Percentiles rank a stretch among this genome's conserved stretches.
Evolutionary conservation across 2,329 filamentous ascomycete species (phyloP).

Genomic region (Fusarium annulatum): DNA sequence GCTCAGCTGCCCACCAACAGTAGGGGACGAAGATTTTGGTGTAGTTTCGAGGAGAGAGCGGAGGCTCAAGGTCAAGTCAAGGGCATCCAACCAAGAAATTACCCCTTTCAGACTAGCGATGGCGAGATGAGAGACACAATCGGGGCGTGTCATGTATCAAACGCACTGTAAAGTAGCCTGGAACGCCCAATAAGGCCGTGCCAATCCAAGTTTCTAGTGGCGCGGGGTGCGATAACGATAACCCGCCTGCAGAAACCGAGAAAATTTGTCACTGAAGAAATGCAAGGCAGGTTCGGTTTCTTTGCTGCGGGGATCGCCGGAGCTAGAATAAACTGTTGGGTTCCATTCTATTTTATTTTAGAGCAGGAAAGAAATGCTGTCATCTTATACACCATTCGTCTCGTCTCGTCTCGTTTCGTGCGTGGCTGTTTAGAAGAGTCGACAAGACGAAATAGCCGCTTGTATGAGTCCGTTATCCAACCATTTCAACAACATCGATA

Average conservation of each 20-base stretch:
- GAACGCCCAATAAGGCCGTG: slow-evolving; percentile 22
- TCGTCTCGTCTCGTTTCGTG: neutral
- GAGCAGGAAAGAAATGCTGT: neutral
- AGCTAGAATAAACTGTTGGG: slow-evolving; percentile 6
- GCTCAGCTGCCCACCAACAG: slow-evolving; percentile 34
- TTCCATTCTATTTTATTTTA: neutral
- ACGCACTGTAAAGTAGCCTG: slow-evolving; percentile 10
- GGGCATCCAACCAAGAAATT: slow-evolving; percentile 1
- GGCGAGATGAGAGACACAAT: slow-evolving; percentile 23
- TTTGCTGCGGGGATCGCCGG: slow-evolving; percentile 12
- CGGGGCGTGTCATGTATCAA: slow-evolving; percentile 8
- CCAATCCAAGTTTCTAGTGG: slow-evolving; percentile 29
- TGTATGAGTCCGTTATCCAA: slow-evolving; percentile 7
- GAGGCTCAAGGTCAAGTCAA: slow-evolving; percentile 20
- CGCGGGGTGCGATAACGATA: slow-evolving; percentile 56
- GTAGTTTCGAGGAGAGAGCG: slow-evolving; percentile 24
- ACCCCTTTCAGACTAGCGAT: slow-evolving; percentile 15
- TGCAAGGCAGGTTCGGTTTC: neutral
- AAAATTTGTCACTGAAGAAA: slow-evolving; percentile 8
- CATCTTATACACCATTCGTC: neutral
- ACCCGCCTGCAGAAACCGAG: slow-evolving; percentile 40
- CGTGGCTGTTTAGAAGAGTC: neutral
- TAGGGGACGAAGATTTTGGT: slow-evolving; percentile 28
- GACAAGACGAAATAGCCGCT: slow-evolving; percentile 5
- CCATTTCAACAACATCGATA: neutral